phyloP scores from a whole-genome alignment of 2,329 filamentous ascomycete genomes.

The Paecilomyces niveus region DNA sequence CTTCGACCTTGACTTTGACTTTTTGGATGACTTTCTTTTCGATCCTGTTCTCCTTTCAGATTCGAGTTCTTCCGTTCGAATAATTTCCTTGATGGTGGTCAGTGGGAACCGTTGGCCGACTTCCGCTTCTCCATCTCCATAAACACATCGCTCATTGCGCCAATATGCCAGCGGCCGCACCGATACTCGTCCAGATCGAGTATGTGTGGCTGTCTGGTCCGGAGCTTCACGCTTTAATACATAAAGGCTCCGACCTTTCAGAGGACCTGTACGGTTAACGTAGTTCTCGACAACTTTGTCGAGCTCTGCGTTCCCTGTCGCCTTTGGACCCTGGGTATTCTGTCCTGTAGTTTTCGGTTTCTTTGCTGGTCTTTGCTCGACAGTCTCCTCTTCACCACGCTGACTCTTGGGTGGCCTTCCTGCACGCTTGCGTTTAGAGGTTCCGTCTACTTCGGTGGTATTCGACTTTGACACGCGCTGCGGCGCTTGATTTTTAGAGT shows the following conservation, averaged over 20 bases:
- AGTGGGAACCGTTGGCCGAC: constrained; percentile 55
- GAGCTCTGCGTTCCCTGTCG: constrained; percentile 28
- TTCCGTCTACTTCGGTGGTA: background rate
- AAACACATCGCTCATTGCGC: constrained; percentile 74
- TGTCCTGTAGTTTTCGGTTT: constrained; percentile 22
- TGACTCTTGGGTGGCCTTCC: constrained; percentile 26
- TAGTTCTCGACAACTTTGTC: constrained; percentile 38
- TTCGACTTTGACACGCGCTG: background rate
- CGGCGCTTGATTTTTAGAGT: constrained; percentile 4
- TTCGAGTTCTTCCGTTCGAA: constrained; percentile 61
- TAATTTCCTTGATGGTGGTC: constrained; percentile 67
- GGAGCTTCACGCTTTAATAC: constrained; percentile 46
- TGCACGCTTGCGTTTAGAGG: constrained; percentile 18
- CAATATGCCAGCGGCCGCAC: constrained; percentile 76
- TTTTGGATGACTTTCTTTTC: constrained; percentile 28
- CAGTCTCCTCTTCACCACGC: constrained; percentile 10
- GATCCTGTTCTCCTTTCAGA: constrained; percentile 31
- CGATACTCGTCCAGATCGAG: constrained; percentile 71
- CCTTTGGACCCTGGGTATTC: constrained; percentile 15
- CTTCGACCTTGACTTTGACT: constrained; percentile 24
- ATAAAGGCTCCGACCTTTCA: constrained; percentile 42
- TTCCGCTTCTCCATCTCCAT: constrained; percentile 54
- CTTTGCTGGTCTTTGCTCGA: constrained; percentile 22
- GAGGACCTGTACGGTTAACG: constrained; percentile 36
- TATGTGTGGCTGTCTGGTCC: constrained; percentile 52